These are phyloP conservation scores for Nothopassalora personata DNA, from an alignment of 2,329 filamentous ascomycete species.

Conservation along the genomic window DNA sequence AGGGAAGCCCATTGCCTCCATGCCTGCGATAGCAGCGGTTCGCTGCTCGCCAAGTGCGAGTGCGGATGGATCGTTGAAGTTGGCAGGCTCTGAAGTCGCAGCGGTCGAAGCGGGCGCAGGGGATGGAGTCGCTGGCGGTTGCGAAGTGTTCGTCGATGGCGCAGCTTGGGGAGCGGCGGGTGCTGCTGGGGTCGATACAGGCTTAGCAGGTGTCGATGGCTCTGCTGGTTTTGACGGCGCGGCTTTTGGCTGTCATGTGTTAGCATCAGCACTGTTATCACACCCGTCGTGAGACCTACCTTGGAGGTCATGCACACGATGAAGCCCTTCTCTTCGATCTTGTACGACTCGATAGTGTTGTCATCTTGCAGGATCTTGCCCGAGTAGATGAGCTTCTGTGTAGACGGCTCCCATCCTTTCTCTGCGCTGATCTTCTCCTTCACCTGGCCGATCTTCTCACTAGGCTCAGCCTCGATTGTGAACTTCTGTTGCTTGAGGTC, in stretches of 20 bases:
- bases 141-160: conserved; percentile 43
- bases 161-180: conserved; percentile 51
- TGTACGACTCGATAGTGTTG: conserved; percentile 92
- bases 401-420: conserved; percentile 88
- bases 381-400: conserved; percentile 96
- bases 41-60: conserved; percentile 80
- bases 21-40: conserved; percentile 75
- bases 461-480: conserved; percentile 86
- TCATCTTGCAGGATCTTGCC: conserved; percentile 99
- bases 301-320: conserved; percentile 98
- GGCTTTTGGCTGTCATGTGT: conserved; percentile 61
- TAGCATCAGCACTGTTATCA: not conserved
- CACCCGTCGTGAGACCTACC: conserved; percentile 48
- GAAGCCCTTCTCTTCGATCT: conserved; percentile 98
- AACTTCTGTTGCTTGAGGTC: conserved; percentile 99
- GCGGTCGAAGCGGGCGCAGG: conserved; percentile 45
- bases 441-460: conserved; percentile 80
- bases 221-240: conserved; percentile 44
- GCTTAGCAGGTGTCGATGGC: conserved; percentile 53
- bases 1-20: conserved; percentile 97
- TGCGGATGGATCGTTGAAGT: conserved; percentile 69
- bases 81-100: conserved; percentile 32
- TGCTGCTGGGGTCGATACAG: conserved; percentile 33
- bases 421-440: conserved; percentile 89
- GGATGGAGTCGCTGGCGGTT: conserved; percentile 48